Evolutionary conservation across 139 green algal genomes (phyloP), one percentile per base, ranked within the genome.

Genomic region (Coelastrella sp.): DNA sequence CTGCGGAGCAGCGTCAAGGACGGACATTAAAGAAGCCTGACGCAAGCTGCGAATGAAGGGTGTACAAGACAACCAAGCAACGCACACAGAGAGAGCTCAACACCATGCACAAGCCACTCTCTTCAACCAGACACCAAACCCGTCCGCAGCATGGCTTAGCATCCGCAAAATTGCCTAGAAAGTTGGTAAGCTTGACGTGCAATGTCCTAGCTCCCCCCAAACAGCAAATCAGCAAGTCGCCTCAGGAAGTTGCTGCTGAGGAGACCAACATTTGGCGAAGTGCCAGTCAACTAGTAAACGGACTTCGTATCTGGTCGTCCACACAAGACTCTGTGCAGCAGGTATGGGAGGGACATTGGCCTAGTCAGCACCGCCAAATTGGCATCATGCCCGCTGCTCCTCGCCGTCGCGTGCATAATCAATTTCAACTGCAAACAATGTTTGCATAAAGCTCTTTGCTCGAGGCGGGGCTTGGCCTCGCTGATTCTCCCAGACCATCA

Each of bases 241-340:
- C 37, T 37, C 38, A 35, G 53, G 40, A 45, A 32, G 9, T 23
- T 38, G 19, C 38, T 57, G 68, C 35, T 59, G 68, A 53, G 23
- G n/a, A 59, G 68, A 2, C 23, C 38, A 59, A 38, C 68, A 77
- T 77, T 7, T 77, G 68, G 68, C 43, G 45, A 6, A 59, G 38
- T 59, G 68, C 68, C 23, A 59, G 68, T 77, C 68, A 77, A 38
- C 68, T 77, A 35, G 68, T 77, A 11, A 77, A 77, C 27, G 68
- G 68, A 23, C 38, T 77, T 30, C 68, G 68, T 34, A 77, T 45
- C n/a, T 77, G 40, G 45, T 21, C 68, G 34, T 23, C 68, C 37
- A 25, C 43, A 7, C 40, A 77, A 4, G 68, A 57, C 37, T 8
- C 25, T 77, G 68, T 48, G 53, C 38, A 37, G 53, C 5, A 64